phyloP scores from a whole-genome alignment of 2,329 filamentous ascomycete species.

The Monilinia aucupariae region DNA sequence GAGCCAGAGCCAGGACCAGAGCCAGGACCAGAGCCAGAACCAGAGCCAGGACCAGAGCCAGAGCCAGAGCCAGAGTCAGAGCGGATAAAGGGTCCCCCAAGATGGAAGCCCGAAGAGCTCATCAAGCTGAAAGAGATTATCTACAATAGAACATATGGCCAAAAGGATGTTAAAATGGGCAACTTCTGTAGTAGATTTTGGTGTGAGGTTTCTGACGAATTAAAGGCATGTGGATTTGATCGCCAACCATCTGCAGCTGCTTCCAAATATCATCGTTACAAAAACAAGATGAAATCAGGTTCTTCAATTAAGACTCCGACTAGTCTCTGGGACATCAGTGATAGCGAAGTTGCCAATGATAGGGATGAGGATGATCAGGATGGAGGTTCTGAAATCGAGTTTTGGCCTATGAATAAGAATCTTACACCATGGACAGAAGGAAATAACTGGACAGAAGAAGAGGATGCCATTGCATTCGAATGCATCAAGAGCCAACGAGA shows the following conservation, averaged over 20 bases:
- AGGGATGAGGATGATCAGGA: background rate
- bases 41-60: background rate
- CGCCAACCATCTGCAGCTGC: background rate
- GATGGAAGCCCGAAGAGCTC: background rate
- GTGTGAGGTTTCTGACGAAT: background rate
- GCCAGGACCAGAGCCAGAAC: background rate
- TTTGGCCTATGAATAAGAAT: too few species aligned
- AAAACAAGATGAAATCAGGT: too few species aligned
- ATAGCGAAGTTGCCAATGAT: background rate
- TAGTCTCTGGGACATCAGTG: background rate
- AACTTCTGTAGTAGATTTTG: background rate
- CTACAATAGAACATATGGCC: background rate
- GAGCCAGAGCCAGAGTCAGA: background rate
- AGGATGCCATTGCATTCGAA: background rate
- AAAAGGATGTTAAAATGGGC: too few species aligned
- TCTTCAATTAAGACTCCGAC: background rate
- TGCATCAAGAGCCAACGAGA: constrained; percentile 8
- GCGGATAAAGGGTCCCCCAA: background rate
- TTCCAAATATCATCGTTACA: background rate
- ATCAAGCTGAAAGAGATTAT: background rate
- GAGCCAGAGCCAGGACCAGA: background rate
- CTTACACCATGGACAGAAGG: background rate
- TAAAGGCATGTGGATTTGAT: background rate
- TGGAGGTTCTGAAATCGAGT: background rate
- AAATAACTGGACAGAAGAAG: constrained; percentile 5